Evolutionary conservation across 108 stramenopile genomes (phyloP), one percentile per base, ranked within the genome.

Genomic region (Parietichytrium sp.): DNA sequence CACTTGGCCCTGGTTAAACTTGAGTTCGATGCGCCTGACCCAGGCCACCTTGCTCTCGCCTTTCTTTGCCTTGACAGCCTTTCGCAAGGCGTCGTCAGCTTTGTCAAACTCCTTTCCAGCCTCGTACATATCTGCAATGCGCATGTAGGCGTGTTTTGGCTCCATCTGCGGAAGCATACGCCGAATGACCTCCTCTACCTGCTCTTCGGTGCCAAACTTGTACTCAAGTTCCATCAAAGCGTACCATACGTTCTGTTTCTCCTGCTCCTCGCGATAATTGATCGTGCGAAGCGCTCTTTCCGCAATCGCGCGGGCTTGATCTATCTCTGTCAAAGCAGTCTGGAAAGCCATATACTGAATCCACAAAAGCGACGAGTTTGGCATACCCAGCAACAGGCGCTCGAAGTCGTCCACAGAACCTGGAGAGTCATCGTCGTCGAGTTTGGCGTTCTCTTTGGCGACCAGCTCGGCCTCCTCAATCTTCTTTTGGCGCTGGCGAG

Each of bases 281-380:
- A 88, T 86, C 42, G 87, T 84, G 31, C 87, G 84, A 26, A 88
- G 72, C 10, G 83, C 86, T 25, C 88, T 78, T 23, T 84, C 80
- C 23, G 83, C 85, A 29, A 88, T 38, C 3, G 85, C 80, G 0
- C 88, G 79, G 7, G 88, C 88, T 7, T 51, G 85, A 61, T 88
- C 87, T 3, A 88, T 47, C 25, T 88, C 88, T 4, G 86, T 87
- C 29, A 78, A 50, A 23, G 85, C 79, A 8, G 87, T 20, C 25
- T 88, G 82, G 85, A 87, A 88, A 20, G 87, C 87, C 86, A 88
- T 88, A 81, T 84, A 88, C 61, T 87, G 85, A 16, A 88, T 84
- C 88, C 88, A 88, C 26, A 88, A 20, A 7, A 88, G 38, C 2
- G 88, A 88, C 20, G 83, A 83, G 38, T 88, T 88, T 3, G 88